These are phyloP conservation scores for Penicilliopsis zonata DNA, from an alignment of 495 filamentous ascomycete species.

Conservation along the genomic window DNA sequence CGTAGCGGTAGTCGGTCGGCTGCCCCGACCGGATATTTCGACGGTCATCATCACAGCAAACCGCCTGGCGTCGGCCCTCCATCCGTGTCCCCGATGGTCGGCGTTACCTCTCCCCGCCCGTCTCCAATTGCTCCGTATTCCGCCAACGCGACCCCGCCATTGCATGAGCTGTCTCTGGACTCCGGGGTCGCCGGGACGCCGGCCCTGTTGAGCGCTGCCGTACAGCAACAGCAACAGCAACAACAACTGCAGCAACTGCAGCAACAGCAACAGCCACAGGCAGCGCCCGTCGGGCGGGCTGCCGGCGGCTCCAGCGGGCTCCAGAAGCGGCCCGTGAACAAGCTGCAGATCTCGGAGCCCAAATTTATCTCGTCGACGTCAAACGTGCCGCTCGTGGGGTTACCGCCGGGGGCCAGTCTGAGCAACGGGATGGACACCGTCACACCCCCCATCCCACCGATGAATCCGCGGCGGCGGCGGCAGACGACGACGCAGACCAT, in stretches of 20 bases:
- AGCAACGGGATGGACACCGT: conserved; percentile 24
- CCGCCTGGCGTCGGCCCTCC: conserved; percentile 20
- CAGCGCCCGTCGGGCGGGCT: conserved; percentile 12
- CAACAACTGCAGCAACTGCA: conserved; percentile 5
- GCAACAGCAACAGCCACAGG: conserved; percentile 9
- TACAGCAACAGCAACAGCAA: conserved; percentile 9
- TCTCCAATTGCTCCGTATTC: conserved; percentile 42
- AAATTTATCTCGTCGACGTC: conserved; percentile 69
- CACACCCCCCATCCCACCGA: conserved; percentile 51
- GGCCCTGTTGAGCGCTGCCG: background rate
- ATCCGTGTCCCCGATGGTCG: conserved; percentile 28
- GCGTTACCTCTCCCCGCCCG: conserved; percentile 38
- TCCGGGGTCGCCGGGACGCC: conserved; percentile 5
- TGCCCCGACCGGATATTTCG: conserved; percentile 27
- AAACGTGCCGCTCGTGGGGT: conserved; percentile 51
- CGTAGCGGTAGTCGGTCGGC: conserved; percentile 39
- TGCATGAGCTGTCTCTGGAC: conserved; percentile 27
- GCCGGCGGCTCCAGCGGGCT: conserved; percentile 16
- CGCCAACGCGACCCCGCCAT: conserved; percentile 43
- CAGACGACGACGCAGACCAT: conserved; percentile 41
- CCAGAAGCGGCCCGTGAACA: conserved; percentile 56
- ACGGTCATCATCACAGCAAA: too few species aligned
- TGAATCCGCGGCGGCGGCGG: conserved; percentile 58
- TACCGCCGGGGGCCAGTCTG: conserved; percentile 39
- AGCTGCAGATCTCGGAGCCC: conserved; percentile 73